These are phyloP conservation scores for Parasarocladium wereldwijsianum DNA, from an alignment of 2,329 filamentous ascomycete genomes.

Conservation along the genomic window DNA sequence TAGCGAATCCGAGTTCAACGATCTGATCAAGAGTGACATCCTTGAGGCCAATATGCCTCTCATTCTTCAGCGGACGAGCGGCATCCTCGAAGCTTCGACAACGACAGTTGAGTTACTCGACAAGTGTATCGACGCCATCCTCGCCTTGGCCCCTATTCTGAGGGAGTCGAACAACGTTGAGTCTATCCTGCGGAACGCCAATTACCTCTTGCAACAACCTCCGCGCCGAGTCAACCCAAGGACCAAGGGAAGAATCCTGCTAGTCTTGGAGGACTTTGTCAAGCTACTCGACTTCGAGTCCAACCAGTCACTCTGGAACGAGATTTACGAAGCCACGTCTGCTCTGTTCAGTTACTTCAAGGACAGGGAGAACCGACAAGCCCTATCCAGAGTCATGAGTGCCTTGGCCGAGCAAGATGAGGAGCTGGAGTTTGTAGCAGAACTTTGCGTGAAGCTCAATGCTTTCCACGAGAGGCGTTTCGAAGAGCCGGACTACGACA, in stretches of 20 bases:
- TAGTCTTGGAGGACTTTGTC: constrained; percentile 70
- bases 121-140: constrained; percentile 62
- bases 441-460: constrained; percentile 66
- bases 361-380: constrained; percentile 60
- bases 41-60: constrained; percentile 41
- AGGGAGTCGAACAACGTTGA: constrained; percentile 53
- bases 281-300: constrained; percentile 36
- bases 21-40: constrained; percentile 39
- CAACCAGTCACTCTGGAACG: constrained; percentile 34
- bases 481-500: constrained; percentile 80
- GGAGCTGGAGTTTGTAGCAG: constrained; percentile 46
- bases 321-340: constrained; percentile 60
- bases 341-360: constrained; percentile 84
- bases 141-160: constrained; percentile 60
- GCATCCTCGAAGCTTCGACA: constrained; percentile 45
- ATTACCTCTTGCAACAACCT: constrained; percentile 75
- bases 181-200: constrained; percentile 66
- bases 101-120: constrained; percentile 63
- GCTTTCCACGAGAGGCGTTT: constrained; percentile 58
- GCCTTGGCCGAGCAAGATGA: constrained; percentile 54
- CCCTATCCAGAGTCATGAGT: constrained; percentile 57
- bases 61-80: constrained; percentile 52
- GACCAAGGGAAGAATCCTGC: constrained; percentile 67
- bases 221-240: constrained; percentile 67
- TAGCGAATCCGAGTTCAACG: constrained; percentile 39